Conservation (phyloP, 345 rosid species). For the Tarenaya hassleriana region DNA sequence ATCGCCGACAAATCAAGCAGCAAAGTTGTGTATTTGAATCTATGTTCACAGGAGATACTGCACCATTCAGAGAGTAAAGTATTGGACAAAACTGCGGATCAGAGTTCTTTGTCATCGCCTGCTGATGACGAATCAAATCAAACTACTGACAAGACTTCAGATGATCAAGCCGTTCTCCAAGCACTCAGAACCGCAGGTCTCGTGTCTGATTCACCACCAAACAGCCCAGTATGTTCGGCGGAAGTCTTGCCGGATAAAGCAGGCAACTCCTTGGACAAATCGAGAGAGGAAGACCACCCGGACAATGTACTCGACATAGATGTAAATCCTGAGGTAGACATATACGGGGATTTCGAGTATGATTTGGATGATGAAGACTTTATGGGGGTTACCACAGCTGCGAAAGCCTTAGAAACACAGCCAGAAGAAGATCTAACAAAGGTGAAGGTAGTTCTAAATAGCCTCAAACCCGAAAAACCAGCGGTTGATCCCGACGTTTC, state of each 20-base stretch:
- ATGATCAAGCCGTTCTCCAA: conserved; percentile 43
- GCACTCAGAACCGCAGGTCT: conserved; percentile 90
- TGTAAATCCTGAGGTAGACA: conserved; percentile 55
- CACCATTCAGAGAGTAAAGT: conserved; percentile 38
- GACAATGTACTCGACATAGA: conserved; percentile 64
- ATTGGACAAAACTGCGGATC: conserved; percentile 34
- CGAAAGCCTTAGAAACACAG: conserved; percentile 37
- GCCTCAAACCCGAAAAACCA: conserved; percentile 44
- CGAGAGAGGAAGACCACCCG: conserved; percentile 40
- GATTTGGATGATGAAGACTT: conserved; percentile 79
- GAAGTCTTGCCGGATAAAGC: conserved; percentile 32
- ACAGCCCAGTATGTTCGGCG: conserved; percentile 46
- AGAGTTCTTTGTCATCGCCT: conserved; percentile 32
- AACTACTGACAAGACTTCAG: conserved; percentile 29
- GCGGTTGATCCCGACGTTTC: conserved; percentile 26
- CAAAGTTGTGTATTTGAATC: conserved; percentile 80
- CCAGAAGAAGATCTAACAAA: conserved; percentile 49
- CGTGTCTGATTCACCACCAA: conserved; percentile 84
- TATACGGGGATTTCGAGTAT: conserved; percentile 84
- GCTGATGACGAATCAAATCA: conserved; percentile 32
- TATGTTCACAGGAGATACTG: conserved; percentile 81
- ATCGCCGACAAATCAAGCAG: conserved; percentile 80
- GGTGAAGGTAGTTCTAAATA: conserved; percentile 64
- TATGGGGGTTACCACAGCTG: conserved; percentile 43
- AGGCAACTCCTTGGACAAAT: conserved; percentile 27